Evolutionary conservation across 495 filamentous ascomycete genomes (phyloP), one percentile per base, ranked within the genome.

Genomic region (Thermothielavioides terrestris): DNA sequence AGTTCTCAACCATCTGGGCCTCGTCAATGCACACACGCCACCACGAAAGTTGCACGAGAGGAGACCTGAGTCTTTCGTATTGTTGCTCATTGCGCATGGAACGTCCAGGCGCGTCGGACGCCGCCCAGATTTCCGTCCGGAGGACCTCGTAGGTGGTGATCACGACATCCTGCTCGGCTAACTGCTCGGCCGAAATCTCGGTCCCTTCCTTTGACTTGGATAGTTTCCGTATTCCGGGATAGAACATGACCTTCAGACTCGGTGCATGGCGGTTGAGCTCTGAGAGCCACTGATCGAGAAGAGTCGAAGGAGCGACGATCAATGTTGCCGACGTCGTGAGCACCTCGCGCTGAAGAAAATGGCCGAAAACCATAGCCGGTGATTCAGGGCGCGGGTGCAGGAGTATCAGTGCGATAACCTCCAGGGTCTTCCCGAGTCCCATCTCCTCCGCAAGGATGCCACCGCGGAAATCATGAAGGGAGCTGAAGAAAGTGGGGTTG

Each of bases 11-110:
- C 85, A 95, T 95, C 62, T 98, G 92, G 2, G 89, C 92, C 65
- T 96, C 92, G 60, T 98, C 92, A 3, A 96, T 77, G 52, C 88
- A 91, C 2, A 95, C 81, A 25, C 92, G 78, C 88, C 89, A 95
- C 91, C 92, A 98, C 9, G 72, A 80, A 4, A 95, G 75, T 30
- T 83, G 73, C 26, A 87, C 79, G 7, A 98, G 65, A 0, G 92
- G 91, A 4, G 86, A 89, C 22, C 77, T 80, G 21, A 74, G 74
- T 20, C 80, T 74, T 41, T 83, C 74, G 52, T 89, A 85, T 46
- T 78, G 78, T 53, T 82, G 82, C 46, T 73, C 64, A 23, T 83
- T 71, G 17, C 92, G 80, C 52, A 89, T 70, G 9, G 73, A 75
- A 20, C 89, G 79, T 20, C 75, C 67, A 1, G 88, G 85, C 11